Evolutionary conservation across 345 rosid genomes (phyloP), one percentile per base, ranked within the genome.

Genomic region (Melastoma malabathricum): DNA sequence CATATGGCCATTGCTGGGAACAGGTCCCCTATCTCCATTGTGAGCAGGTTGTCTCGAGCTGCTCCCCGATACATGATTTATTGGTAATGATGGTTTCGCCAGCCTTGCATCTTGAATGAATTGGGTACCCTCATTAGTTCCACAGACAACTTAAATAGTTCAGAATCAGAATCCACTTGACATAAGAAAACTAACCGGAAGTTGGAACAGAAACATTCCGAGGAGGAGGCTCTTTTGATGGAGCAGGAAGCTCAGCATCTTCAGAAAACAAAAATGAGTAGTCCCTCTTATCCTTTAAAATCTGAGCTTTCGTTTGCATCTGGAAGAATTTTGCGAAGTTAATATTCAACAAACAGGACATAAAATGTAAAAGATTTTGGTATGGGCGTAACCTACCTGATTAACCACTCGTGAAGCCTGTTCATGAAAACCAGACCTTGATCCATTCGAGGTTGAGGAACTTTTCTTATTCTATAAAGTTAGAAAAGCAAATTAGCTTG

Each of bases 201-300:
- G 50, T 63, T 38, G 71, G 75, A 64, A 56, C 61, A 43, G 73
- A 53, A 51, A 59, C 60, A 58, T 54, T 72, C 50, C 61, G 76
- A 25, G 77, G 48, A 6, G 61, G 59, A 62, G 81, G 63, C n/a
- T 67, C 77, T 66, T 64, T 82, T n/a, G 69, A 52, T 34, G 83
- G 63, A 57, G 72, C 82, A 53, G 97, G 84, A 57, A 72, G 74
- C 44, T 73, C 80, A 7, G 73, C 82, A 59, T 88, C 94, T 52
- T 92, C 90, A 10, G 88, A 72, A 15, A 80, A 65, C 46, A 92
- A 73, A 57, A 87, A 92, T 17, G 98, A 92, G 72, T 92, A 92
- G 64, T 92, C 98, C 67, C 97, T 75, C 5, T 83, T 74, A 50
- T 66, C 77, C 71, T 82, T 92, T 15, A 88, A 74, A 48, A 78